Evolutionary conservation across 1,139 yeast genomes (phyloP).

Genomic region (Sugiyamaella pinicola): DNA sequence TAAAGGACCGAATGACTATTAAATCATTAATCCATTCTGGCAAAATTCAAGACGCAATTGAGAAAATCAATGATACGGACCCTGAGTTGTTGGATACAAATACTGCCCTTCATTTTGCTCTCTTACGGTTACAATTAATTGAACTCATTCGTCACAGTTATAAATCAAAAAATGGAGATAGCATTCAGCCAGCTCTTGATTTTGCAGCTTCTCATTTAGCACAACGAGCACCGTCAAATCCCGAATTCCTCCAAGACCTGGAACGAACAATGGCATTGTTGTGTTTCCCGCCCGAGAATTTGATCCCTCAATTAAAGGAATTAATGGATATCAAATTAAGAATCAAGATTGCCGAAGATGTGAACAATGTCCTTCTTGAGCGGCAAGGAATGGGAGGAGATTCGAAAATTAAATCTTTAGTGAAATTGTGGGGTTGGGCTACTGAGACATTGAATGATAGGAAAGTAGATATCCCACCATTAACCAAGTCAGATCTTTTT

Average conservation of each 20-base stretch:
- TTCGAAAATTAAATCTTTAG: constrained; percentile 41
- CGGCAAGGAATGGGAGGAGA: constrained; percentile 41
- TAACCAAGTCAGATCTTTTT: constrained; percentile 30
- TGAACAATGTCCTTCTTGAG: constrained; percentile 43
- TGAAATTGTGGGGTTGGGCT: constrained; percentile 44
- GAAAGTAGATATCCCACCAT: constrained; percentile 33
- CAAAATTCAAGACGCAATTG: constrained; percentile 43
- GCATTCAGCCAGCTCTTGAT: constrained; percentile 41
- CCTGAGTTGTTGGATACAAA: constrained; percentile 45
- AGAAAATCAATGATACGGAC: constrained; percentile 43
- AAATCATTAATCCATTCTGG: constrained; percentile 43
- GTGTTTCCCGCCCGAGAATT: constrained; percentile 43
- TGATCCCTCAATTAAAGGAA: constrained; percentile 39
- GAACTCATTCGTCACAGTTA: constrained; percentile 43
- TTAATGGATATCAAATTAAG: constrained; percentile 42
- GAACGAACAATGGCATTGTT: constrained; percentile 47
- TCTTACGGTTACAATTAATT: constrained; percentile 45
- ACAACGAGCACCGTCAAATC: constrained; percentile 41
- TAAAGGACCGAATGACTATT: constrained; percentile 41
- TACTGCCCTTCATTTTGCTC: constrained; percentile 42
- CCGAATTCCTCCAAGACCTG: constrained; percentile 40
- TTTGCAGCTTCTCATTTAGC: constrained; percentile 46
- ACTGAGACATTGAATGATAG: constrained; percentile 35
- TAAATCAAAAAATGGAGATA: constrained; percentile 29
- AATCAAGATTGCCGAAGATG: constrained; percentile 43